Evolutionary conservation across 345 rosid genomes (phyloP), one percentile per base, ranked within the genome.

Genomic region (Hypericum perforatum): DNA sequence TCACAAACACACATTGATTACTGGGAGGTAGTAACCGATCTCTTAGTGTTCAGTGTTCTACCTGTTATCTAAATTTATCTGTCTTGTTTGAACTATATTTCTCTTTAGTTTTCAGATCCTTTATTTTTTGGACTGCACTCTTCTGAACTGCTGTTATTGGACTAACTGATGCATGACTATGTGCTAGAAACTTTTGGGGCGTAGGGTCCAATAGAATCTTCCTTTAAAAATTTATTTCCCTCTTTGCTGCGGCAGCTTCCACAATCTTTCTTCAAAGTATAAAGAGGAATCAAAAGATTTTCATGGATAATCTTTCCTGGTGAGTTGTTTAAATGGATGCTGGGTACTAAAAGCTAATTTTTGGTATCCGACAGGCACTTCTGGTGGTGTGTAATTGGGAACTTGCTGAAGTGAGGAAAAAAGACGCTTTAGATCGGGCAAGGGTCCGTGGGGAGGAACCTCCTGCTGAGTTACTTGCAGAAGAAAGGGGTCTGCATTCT

Each of bases 361-460:
- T n/a, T 60, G 47, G 44, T 53, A 63, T 62, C 71, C 11, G 7
- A 38, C 69, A 85, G 98, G 95, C 98, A 12, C 95, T 92, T 57
- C 68, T 85, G 71, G 84, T 85, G 66, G 89, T 88, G 47, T 81
- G 90, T 39, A 85, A 81, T 49, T 92, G 96, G 98, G 98, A 88
- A 73, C 79, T 92, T 50, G 85, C 95, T 66, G 96, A 92, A 71
- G 88, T 90, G 48, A 78, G 76, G 57, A 88, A 78, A 67, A 81
- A 82, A 64, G 96, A 92, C 74, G 98, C 84, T 5, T 58, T 88
- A 37, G 96, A 85, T 66, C 83, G 86, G 56, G 95, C 96, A 69
- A 79, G 85, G 67, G 95, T 88, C 53, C 88, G 96, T 73, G 95
- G 98, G 54, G 96, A 88, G 64, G 78, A 87, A 38, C 92, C 92